phyloP scores from a whole-genome alignment of 2,329 filamentous ascomycete genomes.

The Paraphoma sp. region DNA sequence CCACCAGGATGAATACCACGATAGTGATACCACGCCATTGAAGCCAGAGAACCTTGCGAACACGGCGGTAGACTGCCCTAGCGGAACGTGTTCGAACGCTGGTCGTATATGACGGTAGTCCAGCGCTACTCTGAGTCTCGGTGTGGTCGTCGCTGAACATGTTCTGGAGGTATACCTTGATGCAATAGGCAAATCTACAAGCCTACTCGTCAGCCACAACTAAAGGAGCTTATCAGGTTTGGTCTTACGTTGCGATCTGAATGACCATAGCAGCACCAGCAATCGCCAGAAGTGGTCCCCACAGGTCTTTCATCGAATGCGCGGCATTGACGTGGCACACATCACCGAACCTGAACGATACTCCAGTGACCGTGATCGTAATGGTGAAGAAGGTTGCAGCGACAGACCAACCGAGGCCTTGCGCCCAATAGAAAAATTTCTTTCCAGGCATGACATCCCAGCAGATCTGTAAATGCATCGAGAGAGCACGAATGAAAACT shows the following conservation, averaged over 20 bases:
- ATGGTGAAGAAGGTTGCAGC: slow-evolving; percentile 77
- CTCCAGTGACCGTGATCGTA: slow-evolving; percentile 83
- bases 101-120: slow-evolving; percentile 70
- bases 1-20: slow-evolving; percentile 85
- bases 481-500: slow-evolving; percentile 85
- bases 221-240: not conserved
- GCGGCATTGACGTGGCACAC: slow-evolving; percentile 95
- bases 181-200: slow-evolving; percentile 73
- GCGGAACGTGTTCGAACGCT: slow-evolving; percentile 83
- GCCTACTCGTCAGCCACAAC: slow-evolving; percentile 16
- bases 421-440: slow-evolving; percentile 86
- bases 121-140: slow-evolving; percentile 66
- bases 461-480: slow-evolving; percentile 95
- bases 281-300: slow-evolving; percentile 86
- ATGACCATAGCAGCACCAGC: slow-evolving; percentile 77
- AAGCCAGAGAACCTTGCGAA: slow-evolving; percentile 84
- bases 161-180: slow-evolving; percentile 90
- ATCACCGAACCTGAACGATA: slow-evolving; percentile 90
- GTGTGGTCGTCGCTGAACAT: slow-evolving; percentile 75
- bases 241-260: slow-evolving; percentile 79
- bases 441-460: slow-evolving; percentile 92
- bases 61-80: slow-evolving; percentile 84
- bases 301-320: slow-evolving; percentile 83
- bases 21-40: slow-evolving; percentile 95
- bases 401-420: slow-evolving; percentile 83